Conservation (phyloP, 2,329 filamentous ascomycete species). For the Colletotrichum sp. region DNA sequence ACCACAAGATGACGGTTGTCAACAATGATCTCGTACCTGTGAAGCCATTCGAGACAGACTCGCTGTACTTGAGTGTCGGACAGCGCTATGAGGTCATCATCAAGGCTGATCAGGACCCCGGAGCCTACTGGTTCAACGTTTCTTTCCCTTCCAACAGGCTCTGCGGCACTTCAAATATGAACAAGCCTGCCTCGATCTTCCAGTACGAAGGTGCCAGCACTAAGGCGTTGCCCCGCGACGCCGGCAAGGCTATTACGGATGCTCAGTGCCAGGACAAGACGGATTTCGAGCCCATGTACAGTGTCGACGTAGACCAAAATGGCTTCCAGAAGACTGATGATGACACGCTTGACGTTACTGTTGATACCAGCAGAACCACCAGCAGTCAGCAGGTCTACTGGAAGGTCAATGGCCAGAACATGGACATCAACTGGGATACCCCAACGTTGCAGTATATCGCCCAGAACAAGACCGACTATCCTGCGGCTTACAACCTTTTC, state of each 20-base stretch:
- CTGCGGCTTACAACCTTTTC: conserved; percentile 10
- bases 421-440: conserved; percentile 45
- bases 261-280: conserved; percentile 25
- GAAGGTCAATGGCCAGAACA: conserved; percentile 37
- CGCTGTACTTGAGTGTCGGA: conserved; percentile 66
- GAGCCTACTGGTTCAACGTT: conserved; percentile 40
- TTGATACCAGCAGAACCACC: conserved; percentile 23
- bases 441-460: conserved; percentile 38
- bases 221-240: conserved; percentile 30
- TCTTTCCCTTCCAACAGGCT: conserved; percentile 34
- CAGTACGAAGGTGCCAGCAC: conserved; percentile 38
- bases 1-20: conserved; percentile 68
- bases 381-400: conserved; percentile 30
- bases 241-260: conserved; percentile 30
- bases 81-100: conserved; percentile 51
- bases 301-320: conserved; percentile 27
- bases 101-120: conserved; percentile 32
- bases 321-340: conserved; percentile 28
- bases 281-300: conserved; percentile 29
- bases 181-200: conserved; percentile 42
- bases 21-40: conserved; percentile 70
- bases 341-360: conserved; percentile 28
- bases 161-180: conserved; percentile 36
- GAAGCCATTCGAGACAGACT: conserved; percentile 65
- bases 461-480: conserved; percentile 6